A percentile compares a stretch with the other conserved stretches of the same genome.
Conservation (phyloP, 352 stramenopile species). For the Phytophthora fragariae region DNA sequence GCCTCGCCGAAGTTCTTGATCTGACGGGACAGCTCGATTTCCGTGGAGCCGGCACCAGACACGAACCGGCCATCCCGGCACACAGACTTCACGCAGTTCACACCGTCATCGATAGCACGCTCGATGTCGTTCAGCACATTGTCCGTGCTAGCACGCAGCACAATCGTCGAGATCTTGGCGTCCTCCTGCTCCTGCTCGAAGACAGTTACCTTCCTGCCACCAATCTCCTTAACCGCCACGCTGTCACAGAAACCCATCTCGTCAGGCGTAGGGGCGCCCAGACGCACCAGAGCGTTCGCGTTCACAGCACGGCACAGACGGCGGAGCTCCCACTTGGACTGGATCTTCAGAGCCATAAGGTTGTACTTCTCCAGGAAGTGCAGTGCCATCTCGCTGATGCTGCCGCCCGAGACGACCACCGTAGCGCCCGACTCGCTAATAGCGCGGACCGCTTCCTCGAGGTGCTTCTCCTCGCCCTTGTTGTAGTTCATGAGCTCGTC, state of each 20-base stretch:
- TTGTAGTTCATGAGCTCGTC: constrained; percentile 99
- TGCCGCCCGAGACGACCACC: constrained; percentile 97
- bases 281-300: constrained; percentile 96
- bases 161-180: constrained; percentile 97
- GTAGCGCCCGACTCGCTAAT: constrained; percentile 97
- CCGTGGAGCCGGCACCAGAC: constrained; percentile 94
- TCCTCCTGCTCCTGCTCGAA: constrained; percentile 96
- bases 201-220: constrained; percentile 96
- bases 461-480: constrained; percentile 98
- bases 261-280: constrained; percentile 97
- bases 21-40: constrained; percentile 96
- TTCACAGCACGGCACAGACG: constrained; percentile 97
- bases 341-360: constrained; percentile 97
- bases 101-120: constrained; percentile 97
- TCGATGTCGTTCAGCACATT: constrained; percentile 99
- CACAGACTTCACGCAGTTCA: constrained; percentile 96
- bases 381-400: constrained; percentile 98
- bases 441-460: constrained; percentile 97
- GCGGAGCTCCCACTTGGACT: constrained; percentile 99
- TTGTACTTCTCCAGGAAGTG: constrained; percentile 99
- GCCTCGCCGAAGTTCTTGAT: constrained; percentile 96
- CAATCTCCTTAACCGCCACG: constrained; percentile 96
- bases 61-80: constrained; percentile 97
- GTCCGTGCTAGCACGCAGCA: constrained; percentile 94
- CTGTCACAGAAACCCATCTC: constrained; percentile 98